Percentiles rank a stretch among this genome's conserved stretches.
Evolutionary conservation across 2,329 filamentous ascomycete genomes (phyloP).

Genomic region (Hymenotorrendiella dingleyae): DNA sequence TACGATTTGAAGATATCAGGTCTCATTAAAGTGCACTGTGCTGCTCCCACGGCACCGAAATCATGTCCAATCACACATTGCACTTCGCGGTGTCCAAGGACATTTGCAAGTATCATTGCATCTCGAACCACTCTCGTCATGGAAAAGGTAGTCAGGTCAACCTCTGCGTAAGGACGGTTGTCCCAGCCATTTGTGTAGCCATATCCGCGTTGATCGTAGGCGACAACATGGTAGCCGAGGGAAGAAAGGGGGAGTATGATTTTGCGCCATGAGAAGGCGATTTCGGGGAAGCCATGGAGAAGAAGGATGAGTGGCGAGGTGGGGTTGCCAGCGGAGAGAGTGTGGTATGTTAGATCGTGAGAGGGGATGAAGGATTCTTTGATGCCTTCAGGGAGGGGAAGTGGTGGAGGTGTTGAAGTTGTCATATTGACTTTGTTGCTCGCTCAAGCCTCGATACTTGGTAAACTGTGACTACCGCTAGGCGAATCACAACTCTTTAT

Average conservation of each 20-base stretch:
- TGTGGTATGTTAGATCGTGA: conserved; percentile 55
- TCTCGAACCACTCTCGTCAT: conserved; percentile 56
- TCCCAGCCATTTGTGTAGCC: conserved; percentile 60
- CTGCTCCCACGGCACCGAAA: conserved; percentile 56
- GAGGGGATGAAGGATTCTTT: conserved; percentile 52
- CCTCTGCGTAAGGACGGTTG: conserved; percentile 41
- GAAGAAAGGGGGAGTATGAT: conserved; percentile 52
- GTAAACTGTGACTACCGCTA: too few species aligned
- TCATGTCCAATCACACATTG: conserved; percentile 60
- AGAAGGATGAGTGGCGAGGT: conserved; percentile 52
- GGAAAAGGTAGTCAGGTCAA: conserved; percentile 51
- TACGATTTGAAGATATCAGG: conserved; percentile 57
- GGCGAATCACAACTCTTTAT: too few species aligned
- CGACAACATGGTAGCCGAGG: conserved; percentile 59
- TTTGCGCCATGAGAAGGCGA: conserved; percentile 65
- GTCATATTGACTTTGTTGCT: too few species aligned
- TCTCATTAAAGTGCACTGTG: conserved; percentile 53
- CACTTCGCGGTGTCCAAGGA: conserved; percentile 52
- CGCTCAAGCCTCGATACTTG: too few species aligned
- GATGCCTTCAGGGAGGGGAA: conserved; percentile 49
- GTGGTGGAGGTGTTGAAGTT: conserved; percentile 5
- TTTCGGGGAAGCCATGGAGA: conserved; percentile 62
- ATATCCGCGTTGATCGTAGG: conserved; percentile 63
- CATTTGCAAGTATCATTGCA: conserved; percentile 53
- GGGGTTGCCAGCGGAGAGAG: conserved; percentile 46